Base-by-base conservation (phyloP, 2,329 filamentous ascomycete genomes). In the Cordyceps farinosa region DNA sequence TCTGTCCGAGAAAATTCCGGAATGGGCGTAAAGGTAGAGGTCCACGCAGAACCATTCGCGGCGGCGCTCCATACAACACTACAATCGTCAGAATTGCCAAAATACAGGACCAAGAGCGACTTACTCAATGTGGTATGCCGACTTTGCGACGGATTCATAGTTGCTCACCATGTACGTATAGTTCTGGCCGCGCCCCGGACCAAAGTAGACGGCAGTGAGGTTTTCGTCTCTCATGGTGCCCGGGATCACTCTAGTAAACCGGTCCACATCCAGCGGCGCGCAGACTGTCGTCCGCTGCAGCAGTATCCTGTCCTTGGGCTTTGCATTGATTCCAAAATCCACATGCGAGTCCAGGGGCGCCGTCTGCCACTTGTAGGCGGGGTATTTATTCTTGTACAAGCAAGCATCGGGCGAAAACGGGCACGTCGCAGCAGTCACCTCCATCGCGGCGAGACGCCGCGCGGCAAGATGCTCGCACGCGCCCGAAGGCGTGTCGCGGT, bases 121-220 rank as follows among this genome's bases (percentile, higher is more conserved):
- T 51, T 22, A 61, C 58, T 61, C 47, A 17, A 61, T 17, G 36
- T 61, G 36, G 47, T 61, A 61, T 17, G 58, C 47, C 29, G 58
- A 10, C 47, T 61, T 61, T 10, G 58, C 58, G 8, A 51, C 27
- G n/a, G 36, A 34, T 22, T 61, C 45, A 40, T 51, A 51, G 30
- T 34, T 61, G 58, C 58, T 61, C 47, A 61, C 58, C 6, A 36
- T 51, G 58, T 61, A 61, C n/a, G 58, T 61, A 9, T 42, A 44
- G 29, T 61, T 61, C 8, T 61, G 34, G 47, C 22, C 9, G 11
- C 15, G 47, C 22, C 17, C 5, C 1, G 47, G 36, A 51, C 58
- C 47, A 61, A 61, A 52, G 58, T 53, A 61, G 13, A 53, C 36
- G 6, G 47, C 58, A 27, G 58, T 53, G 47, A 61, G 36, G 5